Evolutionary conservation across 1,284 basidiomycete species (phyloP).

Genomic region (Tremellales sp.): DNA sequence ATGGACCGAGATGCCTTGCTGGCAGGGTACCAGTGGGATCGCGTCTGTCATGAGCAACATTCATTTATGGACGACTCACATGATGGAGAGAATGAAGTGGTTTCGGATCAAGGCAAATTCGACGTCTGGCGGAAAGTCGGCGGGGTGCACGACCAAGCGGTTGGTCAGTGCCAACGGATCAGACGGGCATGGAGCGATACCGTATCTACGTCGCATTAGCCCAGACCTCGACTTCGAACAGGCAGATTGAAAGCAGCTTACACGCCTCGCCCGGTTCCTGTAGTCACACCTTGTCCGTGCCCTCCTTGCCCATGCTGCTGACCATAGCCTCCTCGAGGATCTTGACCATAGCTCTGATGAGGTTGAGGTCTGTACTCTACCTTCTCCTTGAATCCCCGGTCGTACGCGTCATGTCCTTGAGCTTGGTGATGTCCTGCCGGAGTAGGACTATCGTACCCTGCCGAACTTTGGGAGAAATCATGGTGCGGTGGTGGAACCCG

Average conservation of each 20-base stretch:
- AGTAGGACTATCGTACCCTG: slow-evolving; percentile 7
- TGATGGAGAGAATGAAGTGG: slow-evolving; percentile 64
- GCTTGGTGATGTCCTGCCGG: slow-evolving; percentile 2
- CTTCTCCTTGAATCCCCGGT: slow-evolving; percentile 23
- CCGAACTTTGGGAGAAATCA: slow-evolving; percentile 11
- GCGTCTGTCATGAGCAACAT: slow-evolving; percentile 53
- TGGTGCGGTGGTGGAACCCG: slow-evolving; percentile 25
- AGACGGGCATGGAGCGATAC: slow-evolving; percentile 48
- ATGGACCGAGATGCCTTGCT: slow-evolving; percentile 60
- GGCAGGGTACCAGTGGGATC: slow-evolving; percentile 67
- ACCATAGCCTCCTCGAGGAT: slow-evolving; percentile 2
- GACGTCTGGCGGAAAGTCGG: slow-evolving; percentile 63
- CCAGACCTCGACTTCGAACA: not conserved
- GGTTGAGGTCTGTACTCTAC: slow-evolving; percentile 20
- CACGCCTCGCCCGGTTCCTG: slow-evolving; percentile 26
- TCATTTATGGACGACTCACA: slow-evolving; percentile 52
- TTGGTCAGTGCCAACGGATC: slow-evolving; percentile 69
- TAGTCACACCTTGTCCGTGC: slow-evolving; percentile 10
- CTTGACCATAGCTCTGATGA: slow-evolving; percentile 5
- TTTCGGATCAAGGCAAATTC: slow-evolving; percentile 72
- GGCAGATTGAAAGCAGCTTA: slow-evolving; percentile 13
- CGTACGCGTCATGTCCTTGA: slow-evolving; percentile 5
- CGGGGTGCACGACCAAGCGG: slow-evolving; percentile 69
- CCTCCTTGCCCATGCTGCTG: slow-evolving; percentile 2
- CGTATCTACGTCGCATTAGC: slow-evolving; percentile 17